phyloP scores from a whole-genome alignment of 192 early-diverging fungal genomes.

The Spinellus fusiger region DNA sequence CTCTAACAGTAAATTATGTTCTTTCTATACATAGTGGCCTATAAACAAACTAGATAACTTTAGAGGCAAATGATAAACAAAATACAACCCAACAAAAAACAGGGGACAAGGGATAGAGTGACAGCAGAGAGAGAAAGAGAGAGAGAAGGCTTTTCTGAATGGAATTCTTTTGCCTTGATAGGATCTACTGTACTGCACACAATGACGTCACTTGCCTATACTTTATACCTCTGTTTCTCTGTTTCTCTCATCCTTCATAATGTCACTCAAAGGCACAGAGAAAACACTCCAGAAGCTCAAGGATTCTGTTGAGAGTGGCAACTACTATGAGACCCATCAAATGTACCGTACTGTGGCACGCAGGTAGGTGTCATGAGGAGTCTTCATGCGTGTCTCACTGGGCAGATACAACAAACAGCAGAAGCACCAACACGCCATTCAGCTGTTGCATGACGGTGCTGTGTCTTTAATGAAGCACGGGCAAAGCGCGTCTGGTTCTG shows the following conservation, averaged over 20 bases:
- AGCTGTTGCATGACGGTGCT: conserved; percentile 77
- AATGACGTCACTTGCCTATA: too few relatives aligned
- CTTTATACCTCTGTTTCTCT: too few relatives aligned
- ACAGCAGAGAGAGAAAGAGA: background rate
- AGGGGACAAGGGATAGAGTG: too few relatives aligned
- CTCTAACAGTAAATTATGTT: too few relatives aligned
- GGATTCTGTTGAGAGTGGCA: conserved; percentile 60
- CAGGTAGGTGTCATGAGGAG: conserved; percentile 41
- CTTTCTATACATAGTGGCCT: too few relatives aligned
- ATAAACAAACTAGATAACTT: too few relatives aligned
- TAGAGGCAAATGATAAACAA: too few relatives aligned
- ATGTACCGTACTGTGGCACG: conserved; percentile 92
- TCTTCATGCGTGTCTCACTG: background rate
- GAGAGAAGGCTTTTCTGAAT: background rate
- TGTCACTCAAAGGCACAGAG: conserved; percentile 46
- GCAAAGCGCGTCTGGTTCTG: conserved; percentile 77
- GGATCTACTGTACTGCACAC: too few relatives aligned
- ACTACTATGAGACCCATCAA: conserved; percentile 97
- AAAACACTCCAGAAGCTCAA: conserved; percentile 65
- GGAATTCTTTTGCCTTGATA: background rate
- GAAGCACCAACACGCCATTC: conserved; percentile 67
- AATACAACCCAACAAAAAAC: too few relatives aligned
- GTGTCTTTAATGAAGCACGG: conserved; percentile 69
- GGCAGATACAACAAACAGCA: conserved; percentile 83
- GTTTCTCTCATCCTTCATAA: background rate